Conservation (phyloP, 371 early-diverging fungal genomes). For the Blakeslea trispora region DNA sequence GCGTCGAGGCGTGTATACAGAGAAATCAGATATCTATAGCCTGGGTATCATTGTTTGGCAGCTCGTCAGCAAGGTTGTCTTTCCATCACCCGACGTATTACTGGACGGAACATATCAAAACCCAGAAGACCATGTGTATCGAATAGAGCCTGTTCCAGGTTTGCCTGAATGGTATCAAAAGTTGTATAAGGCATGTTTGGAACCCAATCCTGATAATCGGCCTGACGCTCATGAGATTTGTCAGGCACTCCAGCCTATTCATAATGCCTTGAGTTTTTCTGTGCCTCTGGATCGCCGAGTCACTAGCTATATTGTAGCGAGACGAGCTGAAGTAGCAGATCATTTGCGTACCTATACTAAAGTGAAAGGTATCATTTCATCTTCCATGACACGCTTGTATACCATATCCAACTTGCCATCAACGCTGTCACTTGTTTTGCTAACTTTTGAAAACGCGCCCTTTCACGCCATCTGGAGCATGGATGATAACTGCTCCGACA, state of each 20-base stretch:
- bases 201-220: constrained; percentile 44
- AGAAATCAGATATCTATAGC: constrained; percentile 51
- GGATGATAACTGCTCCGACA: constrained; percentile 9
- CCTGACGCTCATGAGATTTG: constrained; percentile 42
- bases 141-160: constrained; percentile 44
- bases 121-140: constrained; percentile 38
- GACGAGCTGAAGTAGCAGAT: constrained; percentile 45
- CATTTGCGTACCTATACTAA: constrained; percentile 43
- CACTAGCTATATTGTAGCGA: constrained; percentile 43
- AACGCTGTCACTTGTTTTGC: constrained; percentile 26
- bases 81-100: constrained; percentile 50
- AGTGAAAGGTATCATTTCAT: constrained; percentile 36
- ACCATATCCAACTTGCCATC: constrained; percentile 43
- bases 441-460: constrained; percentile 31
- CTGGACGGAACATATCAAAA: constrained; percentile 18
- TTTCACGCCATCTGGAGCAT: constrained; percentile 16
- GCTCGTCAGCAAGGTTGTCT: constrained; percentile 51
- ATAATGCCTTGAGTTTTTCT: constrained; percentile 35
- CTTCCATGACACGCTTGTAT: constrained; percentile 44
- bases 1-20: constrained; percentile 45
- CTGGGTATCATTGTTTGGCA: constrained; percentile 53
- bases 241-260: constrained; percentile 39
- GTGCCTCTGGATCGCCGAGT: constrained; percentile 37
- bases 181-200: constrained; percentile 40
- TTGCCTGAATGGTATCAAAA: constrained; percentile 47